Evolutionary conservation across 2,329 filamentous ascomycete species (phyloP).

Genomic region (Lizonia empirigonia): DNA sequence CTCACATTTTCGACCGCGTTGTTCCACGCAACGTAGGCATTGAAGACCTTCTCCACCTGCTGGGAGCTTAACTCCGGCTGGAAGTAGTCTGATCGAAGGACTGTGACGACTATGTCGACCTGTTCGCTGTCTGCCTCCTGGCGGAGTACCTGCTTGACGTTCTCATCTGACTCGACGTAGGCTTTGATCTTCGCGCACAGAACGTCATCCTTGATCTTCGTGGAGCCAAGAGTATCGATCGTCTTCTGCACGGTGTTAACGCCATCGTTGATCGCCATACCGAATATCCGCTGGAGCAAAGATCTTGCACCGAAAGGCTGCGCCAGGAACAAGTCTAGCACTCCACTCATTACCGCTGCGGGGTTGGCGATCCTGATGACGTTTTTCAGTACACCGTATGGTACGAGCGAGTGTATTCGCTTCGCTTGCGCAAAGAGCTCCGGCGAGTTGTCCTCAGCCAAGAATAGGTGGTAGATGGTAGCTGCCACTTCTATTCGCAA

Average conservation of each 20-base stretch:
- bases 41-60: slow-evolving; percentile 85
- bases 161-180: slow-evolving; percentile 77
- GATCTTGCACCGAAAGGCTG: slow-evolving; percentile 92
- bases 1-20: slow-evolving; percentile 81
- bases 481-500: slow-evolving; percentile 95
- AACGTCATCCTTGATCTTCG: slow-evolving; percentile 79
- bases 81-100: slow-evolving; percentile 79
- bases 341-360: slow-evolving; percentile 93
- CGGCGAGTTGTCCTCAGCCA: slow-evolving; percentile 97
- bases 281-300: slow-evolving; percentile 92
- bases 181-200: slow-evolving; percentile 80
- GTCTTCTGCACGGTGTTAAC: slow-evolving; percentile 85
- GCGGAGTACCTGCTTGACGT: slow-evolving; percentile 74
- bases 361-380: slow-evolving; percentile 96
- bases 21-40: slow-evolving; percentile 96
- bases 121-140: slow-evolving; percentile 73
- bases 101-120: slow-evolving; percentile 83
- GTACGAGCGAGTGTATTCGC: slow-evolving; percentile 91
- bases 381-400: slow-evolving; percentile 92
- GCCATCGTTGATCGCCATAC: slow-evolving; percentile 86
- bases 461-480: slow-evolving; percentile 94
- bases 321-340: slow-evolving; percentile 92
- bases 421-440: slow-evolving; percentile 94
- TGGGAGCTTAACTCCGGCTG: slow-evolving; percentile 71
- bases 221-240: slow-evolving; percentile 72